Evolutionary conservation across 2,329 filamentous ascomycete genomes (phyloP), one percentile per base, ranked within the genome.

Genomic region (Spiromastix sp.): DNA sequence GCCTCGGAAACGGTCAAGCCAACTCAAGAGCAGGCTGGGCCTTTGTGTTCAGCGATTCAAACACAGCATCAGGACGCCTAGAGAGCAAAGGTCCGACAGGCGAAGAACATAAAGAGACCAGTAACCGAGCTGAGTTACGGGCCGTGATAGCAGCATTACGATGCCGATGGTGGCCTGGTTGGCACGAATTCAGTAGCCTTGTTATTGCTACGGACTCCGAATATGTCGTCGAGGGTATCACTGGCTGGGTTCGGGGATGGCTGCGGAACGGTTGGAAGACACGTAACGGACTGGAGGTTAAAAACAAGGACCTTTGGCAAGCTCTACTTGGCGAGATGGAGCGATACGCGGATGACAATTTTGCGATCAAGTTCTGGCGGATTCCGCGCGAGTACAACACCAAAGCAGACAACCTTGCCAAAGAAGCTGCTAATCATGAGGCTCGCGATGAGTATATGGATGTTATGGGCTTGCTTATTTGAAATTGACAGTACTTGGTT

Each of bases 81-180:
- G 68, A 72, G 47, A 47, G 42, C 2, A 35, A 51, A 24, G 67
- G 69, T 0, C 66, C 66, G 3, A 63, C 50, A 31, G 64, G 60
- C 9, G 49, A 60, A 16, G 11, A 33, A 0, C 37, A 48, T 26
- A 32, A 42, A 5, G 64, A 67, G 39, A 72, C 60, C 13, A 72
- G 61, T 54, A 70, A 73, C 42, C 60, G 71, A 4, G 72, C 72
- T 3, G 68, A 74, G 48, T 61, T 77, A 5, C 71, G 70, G 10
- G 71, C 70, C 4, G 67, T 66, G 4, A 64, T 73, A 30, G 66
- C 59, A 4, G 72, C 64, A 3, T 55, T 74, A 16, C 54, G 61
- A 18, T 64, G 59, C 43, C 53, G 59, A 2, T 6, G 48, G 41
- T 73, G 68, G 70, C n/a, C 10, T 0, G 51, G 46, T 4, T n/a